Percentiles rank a stretch among this genome's conserved stretches.
Evolutionary conservation across 805 yeast species (phyloP).

Genomic region (Teunomyces pallodes): DNA sequence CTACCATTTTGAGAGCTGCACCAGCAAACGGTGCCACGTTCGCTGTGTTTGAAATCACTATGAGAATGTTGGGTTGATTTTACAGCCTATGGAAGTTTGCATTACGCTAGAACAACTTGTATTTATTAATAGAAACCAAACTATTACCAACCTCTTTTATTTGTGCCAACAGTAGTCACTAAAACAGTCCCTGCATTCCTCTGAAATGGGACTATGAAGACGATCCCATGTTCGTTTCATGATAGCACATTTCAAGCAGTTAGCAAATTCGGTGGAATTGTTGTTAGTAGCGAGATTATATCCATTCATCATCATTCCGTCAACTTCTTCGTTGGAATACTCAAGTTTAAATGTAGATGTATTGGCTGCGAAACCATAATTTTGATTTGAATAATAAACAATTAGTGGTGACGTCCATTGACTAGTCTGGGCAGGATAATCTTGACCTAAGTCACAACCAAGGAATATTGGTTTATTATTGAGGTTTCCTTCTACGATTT

Average conservation of each 20-base stretch:
- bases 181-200: slow-evolving; percentile 17
- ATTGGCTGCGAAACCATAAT: slow-evolving; percentile 45
- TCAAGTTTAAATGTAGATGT: slow-evolving; percentile 58
- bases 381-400: slow-evolving; percentile 48
- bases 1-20: slow-evolving; percentile 93
- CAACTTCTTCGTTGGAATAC: slow-evolving; percentile 44
- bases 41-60: slow-evolving; percentile 86
- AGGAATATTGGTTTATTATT: slow-evolving; percentile 34
- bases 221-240: slow-evolving; percentile 52
- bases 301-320: slow-evolving; percentile 50
- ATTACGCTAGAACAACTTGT: background rate
- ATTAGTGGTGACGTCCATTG: slow-evolving; percentile 49
- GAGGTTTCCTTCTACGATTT: slow-evolving; percentile 17
- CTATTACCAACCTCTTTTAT: background rate
- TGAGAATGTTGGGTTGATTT: slow-evolving; percentile 53
- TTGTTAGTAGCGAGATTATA: slow-evolving; percentile 47
- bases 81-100: background rate
- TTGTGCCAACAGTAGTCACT: slow-evolving; percentile 17
- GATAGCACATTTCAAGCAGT: slow-evolving; percentile 58
- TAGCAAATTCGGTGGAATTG: slow-evolving; percentile 39
- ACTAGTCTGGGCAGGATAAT: slow-evolving; percentile 21
- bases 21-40: slow-evolving; percentile 98
- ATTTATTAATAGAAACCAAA: slow-evolving; percentile 1
- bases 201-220: slow-evolving; percentile 12
- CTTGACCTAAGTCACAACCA: slow-evolving; percentile 39